Percentiles rank a stretch among this genome's conserved stretches.
phyloP scores from a whole-genome alignment of 495 filamentous ascomycete species.

The Parathielavia hyrcaniae region DNA sequence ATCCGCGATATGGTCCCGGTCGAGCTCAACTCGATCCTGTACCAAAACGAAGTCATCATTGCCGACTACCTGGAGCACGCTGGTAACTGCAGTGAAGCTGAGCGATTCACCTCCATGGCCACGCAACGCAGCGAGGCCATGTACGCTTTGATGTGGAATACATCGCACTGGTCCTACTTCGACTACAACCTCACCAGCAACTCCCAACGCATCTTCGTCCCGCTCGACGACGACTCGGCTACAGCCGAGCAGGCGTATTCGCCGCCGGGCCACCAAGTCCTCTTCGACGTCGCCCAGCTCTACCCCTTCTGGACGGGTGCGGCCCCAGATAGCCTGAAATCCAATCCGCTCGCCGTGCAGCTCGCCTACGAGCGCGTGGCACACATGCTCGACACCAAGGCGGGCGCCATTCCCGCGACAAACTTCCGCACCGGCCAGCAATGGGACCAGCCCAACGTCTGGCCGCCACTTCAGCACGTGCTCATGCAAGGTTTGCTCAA shows the following conservation, averaged over 20 bases:
- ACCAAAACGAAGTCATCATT: conserved; percentile 44
- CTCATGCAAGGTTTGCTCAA: conserved; percentile 45
- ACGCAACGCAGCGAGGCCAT: conserved; percentile 40
- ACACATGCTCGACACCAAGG: conserved; percentile 32
- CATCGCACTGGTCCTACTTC: conserved; percentile 43
- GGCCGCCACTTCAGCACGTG: conserved; percentile 44
- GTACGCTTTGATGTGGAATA: conserved; percentile 45
- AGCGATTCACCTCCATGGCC: conserved; percentile 31
- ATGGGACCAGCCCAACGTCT: conserved; percentile 50
- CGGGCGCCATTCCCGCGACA: conserved; percentile 42
- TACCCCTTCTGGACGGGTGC: conserved; percentile 50
- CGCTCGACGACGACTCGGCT: conserved; percentile 34
- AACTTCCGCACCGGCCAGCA: conserved; percentile 45
- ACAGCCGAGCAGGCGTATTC: conserved; percentile 28
- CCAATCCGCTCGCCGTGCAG: conserved; percentile 44
- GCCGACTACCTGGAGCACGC: conserved; percentile 31
- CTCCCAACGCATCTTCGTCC: conserved; percentile 38
- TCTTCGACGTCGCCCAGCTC: conserved; percentile 42
- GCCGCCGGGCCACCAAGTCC: conserved; percentile 37
- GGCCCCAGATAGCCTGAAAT: conserved; percentile 37
- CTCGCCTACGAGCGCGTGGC: conserved; percentile 36
- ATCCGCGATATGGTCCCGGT: conserved; percentile 37
- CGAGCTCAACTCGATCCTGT: conserved; percentile 49
- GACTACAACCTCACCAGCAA: conserved; percentile 46
- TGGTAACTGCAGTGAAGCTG: conserved; percentile 31